These are phyloP conservation scores for Vigna trinervia DNA, from an alignment of 306 rosid genomes.

Conservation along the genomic window DNA sequence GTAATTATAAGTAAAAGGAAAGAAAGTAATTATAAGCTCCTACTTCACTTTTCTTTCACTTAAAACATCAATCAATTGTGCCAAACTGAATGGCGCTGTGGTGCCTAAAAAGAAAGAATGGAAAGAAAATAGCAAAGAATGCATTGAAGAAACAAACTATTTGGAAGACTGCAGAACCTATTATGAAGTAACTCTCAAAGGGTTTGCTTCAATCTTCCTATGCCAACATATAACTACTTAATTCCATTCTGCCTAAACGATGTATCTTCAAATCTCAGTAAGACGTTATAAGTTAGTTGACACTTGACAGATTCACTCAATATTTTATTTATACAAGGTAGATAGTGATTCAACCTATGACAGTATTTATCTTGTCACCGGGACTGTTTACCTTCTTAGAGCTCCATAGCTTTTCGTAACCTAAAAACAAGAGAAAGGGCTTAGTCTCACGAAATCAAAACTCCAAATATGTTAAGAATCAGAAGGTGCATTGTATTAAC, in stretches of 20 bases:
- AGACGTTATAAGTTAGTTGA: conserved; percentile 28
- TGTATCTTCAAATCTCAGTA: conserved; percentile 28
- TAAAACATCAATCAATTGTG: neutral
- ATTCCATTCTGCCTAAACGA: conserved; percentile 21
- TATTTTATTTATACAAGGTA: conserved; percentile 25
- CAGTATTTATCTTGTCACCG: conserved; percentile 16
- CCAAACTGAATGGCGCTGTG: conserved; percentile 12
- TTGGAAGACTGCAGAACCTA: neutral
- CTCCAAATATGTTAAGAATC: neutral
- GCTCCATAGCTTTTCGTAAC: conserved; percentile 92
- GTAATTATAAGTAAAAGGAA: neutral
- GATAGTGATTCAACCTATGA: conserved; percentile 25
- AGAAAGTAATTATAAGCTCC: conserved; percentile 1
- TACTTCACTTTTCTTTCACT: neutral
- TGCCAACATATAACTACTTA: neutral
- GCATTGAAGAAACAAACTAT: neutral
- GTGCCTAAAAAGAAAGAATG: neutral
- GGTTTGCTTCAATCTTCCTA: conserved; percentile 17
- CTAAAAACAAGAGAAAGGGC: conserved; percentile 50
- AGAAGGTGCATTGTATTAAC: conserved; percentile 20
- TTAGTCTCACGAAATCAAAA: conserved; percentile 38
- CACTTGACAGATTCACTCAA: neutral
- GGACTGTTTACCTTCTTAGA: conserved; percentile 66
- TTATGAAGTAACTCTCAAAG: neutral
- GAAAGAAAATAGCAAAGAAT: neutral